These are phyloP conservation scores for Fusarium sp. DNA, from an alignment of 2,329 filamentous ascomycete species.

Conservation along the genomic window DNA sequence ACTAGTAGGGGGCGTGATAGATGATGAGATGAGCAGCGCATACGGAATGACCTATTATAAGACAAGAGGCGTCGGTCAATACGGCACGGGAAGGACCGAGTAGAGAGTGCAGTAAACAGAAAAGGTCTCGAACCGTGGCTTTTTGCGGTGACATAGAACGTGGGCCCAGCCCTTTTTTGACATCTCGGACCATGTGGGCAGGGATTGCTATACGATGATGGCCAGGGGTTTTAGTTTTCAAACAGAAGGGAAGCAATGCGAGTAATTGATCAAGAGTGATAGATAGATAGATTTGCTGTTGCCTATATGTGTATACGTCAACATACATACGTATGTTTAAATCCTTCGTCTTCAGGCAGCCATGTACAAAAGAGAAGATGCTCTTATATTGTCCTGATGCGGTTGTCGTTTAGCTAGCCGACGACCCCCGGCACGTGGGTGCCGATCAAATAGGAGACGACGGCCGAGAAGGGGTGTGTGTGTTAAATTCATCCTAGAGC, in stretches of 20 bases:
- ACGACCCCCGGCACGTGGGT: background rate
- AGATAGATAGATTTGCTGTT: background rate
- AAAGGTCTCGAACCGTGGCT: constrained; percentile 4
- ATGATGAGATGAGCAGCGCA: background rate
- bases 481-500: background rate
- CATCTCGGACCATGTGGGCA: background rate
- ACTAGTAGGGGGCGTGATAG: background rate
- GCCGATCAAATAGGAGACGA: background rate
- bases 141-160: background rate
- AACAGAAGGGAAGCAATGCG: background rate
- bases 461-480: background rate
- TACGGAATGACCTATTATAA: background rate
- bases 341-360: background rate
- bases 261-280: background rate
- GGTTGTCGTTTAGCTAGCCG: background rate
- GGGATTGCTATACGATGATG: background rate
- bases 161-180: background rate
- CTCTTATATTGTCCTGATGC: background rate
- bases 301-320: background rate
- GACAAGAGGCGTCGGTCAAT: background rate
- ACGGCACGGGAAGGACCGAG: constrained; percentile 2
- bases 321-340: background rate
- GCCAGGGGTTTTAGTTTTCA: background rate
- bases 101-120: background rate
- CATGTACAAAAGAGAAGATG: background rate